These are phyloP conservation scores for Kwoniella shivajii DNA, from an alignment of 1,284 basidiomycete species.

Conservation along the genomic window DNA sequence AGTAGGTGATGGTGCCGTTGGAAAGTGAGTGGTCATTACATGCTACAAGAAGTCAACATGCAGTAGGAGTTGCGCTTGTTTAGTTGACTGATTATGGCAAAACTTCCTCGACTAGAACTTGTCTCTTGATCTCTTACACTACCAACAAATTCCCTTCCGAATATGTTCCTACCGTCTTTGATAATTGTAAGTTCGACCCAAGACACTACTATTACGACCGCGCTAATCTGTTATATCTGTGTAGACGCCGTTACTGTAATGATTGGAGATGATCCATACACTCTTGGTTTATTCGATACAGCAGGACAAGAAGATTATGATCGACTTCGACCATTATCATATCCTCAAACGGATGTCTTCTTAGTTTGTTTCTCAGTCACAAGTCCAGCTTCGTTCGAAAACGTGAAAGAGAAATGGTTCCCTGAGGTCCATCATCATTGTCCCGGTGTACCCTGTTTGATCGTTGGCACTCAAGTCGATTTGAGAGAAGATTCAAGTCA, in stretches of 20 bases:
- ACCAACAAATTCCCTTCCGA: conserved; percentile 99
- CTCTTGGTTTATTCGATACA: conserved; percentile 96
- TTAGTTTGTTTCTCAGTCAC: conserved; percentile 99
- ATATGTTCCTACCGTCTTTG: conserved; percentile 90
- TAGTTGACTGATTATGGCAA: no score
- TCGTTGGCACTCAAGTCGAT: conserved; percentile 98
- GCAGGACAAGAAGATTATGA: conserved; percentile 99
- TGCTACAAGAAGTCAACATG: not conserved
- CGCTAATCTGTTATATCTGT: not conserved
- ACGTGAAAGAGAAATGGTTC: conserved; percentile 99
- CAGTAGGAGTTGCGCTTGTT: not conserved
- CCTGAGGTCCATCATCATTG: conserved; percentile 99
- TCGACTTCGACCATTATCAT: conserved; percentile 95
- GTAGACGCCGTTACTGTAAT: conserved; percentile 98
- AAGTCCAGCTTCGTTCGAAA: conserved; percentile 97
- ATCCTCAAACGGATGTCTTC: conserved; percentile 99
- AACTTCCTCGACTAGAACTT: conserved; percentile 66
- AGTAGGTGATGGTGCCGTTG: conserved; percentile 99
- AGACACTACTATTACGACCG: not conserved
- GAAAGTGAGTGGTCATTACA: conserved; percentile 83
- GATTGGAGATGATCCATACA: conserved; percentile 99
- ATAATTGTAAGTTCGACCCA: conserved; percentile 57
- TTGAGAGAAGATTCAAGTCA: conserved; percentile 90
- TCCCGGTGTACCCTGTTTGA: conserved; percentile 98
- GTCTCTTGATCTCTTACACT: conserved; percentile 98